Percentiles rank a stretch among this genome's conserved stretches.
Conservation (phyloP, 2,329 filamentous ascomycete species). For the Pezicula neosporulosa region DNA sequence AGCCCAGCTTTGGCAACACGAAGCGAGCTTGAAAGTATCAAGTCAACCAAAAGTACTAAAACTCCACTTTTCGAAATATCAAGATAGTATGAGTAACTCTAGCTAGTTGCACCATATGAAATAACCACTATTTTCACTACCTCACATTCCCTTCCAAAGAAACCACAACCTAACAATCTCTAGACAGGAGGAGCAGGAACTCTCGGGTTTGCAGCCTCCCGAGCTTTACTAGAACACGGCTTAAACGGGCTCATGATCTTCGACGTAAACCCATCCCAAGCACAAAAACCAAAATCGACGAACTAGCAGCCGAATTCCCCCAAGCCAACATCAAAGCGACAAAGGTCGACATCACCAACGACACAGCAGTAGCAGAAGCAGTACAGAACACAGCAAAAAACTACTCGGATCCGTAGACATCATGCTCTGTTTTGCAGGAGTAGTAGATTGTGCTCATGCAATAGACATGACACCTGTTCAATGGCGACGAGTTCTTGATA, state of each 20-base stretch:
- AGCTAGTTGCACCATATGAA: too few relatives aligned
- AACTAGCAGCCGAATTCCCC: slow-evolving; percentile 52
- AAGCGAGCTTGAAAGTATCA: too few relatives aligned
- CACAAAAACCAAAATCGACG: slow-evolving; percentile 38
- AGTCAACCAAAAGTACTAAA: too few relatives aligned
- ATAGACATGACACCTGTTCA: slow-evolving; percentile 54
- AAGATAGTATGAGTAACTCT: too few relatives aligned
- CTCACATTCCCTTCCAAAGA: neutral
- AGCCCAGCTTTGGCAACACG: too few relatives aligned
- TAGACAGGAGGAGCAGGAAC: slow-evolving; percentile 63
- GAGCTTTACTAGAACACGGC: slow-evolving; percentile 67
- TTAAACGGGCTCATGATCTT: slow-evolving; percentile 55
- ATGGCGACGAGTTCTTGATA: slow-evolving; percentile 62
- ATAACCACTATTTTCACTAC: too few relatives aligned
- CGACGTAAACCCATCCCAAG: slow-evolving; percentile 45
- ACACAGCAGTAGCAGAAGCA: slow-evolving; percentile 39
- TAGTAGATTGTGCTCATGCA: slow-evolving; percentile 60
- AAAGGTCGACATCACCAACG: slow-evolving; percentile 57
- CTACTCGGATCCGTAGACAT: slow-evolving; percentile 46
- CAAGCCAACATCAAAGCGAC: slow-evolving; percentile 43
- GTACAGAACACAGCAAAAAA: slow-evolving; percentile 34
- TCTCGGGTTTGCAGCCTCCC: slow-evolving; percentile 53
- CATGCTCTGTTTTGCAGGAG: slow-evolving; percentile 60
- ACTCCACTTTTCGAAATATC: too few relatives aligned
- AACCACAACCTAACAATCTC: neutral